A percentile compares a stretch with the other conserved stretches of the same genome.
Evolutionary conservation across 169 alveolate genomes (phyloP).

Genomic region (Cryptosporidium sp.): DNA sequence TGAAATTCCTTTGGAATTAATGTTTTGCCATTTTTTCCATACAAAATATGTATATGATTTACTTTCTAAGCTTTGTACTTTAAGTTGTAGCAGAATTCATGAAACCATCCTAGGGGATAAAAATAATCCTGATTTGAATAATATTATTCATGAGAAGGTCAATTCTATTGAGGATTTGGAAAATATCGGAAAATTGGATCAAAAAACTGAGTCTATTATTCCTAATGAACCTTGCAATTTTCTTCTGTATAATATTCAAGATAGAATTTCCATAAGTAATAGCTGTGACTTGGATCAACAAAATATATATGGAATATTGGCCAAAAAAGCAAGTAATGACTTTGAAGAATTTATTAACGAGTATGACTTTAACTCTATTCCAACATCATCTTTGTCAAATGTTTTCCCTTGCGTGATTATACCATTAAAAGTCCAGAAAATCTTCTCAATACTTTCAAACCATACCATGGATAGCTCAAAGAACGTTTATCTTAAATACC

Average conservation of each 20-base stretch:
- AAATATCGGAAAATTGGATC: not conserved
- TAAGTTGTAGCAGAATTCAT: conserved; percentile 42
- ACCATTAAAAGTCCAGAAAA: conserved; percentile 15
- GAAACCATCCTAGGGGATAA: conserved; percentile 21
- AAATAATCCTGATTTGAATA: not conserved
- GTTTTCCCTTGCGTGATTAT: conserved; percentile 54
- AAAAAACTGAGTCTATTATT: conserved; percentile 8
- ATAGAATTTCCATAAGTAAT: not conserved
- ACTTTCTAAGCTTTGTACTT: conserved; percentile 51
- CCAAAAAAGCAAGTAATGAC: conserved; percentile 34
- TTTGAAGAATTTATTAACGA: conserved; percentile 55
- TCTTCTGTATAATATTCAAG: conserved; percentile 35
- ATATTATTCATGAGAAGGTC: conserved; percentile 2
- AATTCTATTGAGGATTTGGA: conserved; percentile 7
- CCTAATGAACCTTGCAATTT: conserved; percentile 40
- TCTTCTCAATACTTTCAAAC: conserved; percentile 35
- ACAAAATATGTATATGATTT: conserved; percentile 67
- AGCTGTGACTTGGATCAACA: conserved; percentile 24
- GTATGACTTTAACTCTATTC: conserved; percentile 38
- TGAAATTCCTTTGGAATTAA: conserved; percentile 21
- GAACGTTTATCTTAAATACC: conserved; percentile 44
- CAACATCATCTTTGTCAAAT: conserved; percentile 53
- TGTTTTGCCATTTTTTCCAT: conserved; percentile 69
- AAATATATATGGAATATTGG: conserved; percentile 9
- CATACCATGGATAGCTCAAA: conserved; percentile 8